Base-by-base conservation (phyloP, 805 yeast species). In the Cyberlindnera maritima region DNA sequence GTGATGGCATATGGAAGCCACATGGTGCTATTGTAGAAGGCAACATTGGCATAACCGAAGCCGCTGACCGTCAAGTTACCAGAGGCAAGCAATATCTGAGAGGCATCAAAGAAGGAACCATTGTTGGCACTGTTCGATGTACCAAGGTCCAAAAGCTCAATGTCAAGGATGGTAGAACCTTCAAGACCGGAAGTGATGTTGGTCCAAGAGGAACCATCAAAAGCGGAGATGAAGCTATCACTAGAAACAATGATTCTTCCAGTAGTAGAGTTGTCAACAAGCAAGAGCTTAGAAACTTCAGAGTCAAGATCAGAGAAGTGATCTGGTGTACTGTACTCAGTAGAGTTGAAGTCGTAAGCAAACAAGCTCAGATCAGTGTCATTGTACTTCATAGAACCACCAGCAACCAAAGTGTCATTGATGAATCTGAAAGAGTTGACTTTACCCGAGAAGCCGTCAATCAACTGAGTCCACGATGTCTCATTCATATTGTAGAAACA, bases 1-100 rank as follows among this genome's bases (percentile, higher is more conserved):
- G 85, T 66, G 49, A 76, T 76, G 2, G 80, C 60, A 48, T 74
- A 79, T 12, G 96, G 96, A 26, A 67, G 58, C 96, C 96, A 89
- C 8, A 55, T 41, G 0, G 68, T 53, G 1, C 95, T 90, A 59
- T 88, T 80, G 64, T 64, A 88, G 25, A 78, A 65, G 0, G 91
- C 92, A 23, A 80, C 71, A 34, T 81, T 77, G 3, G 77, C 80
- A 21, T 65, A 59, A 0, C 91, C 94, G 57, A 75, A 80, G 2
- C 62, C 62, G 3, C 65, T 54, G 34, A 85, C 58, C 4, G 65
- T 59, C 38, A 87, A 68, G 23, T 61, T 53, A 32, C 96, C 96
- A 3, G 85, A 67, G 2, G 83, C 75, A 21, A 83, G 56, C 20
- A 88, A 62, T 0, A 80, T 62, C 43, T 74, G 66, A 36, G 70